Evolutionary conservation across 306 rosid species (phyloP).

Genomic region (Prunus mira): DNA sequence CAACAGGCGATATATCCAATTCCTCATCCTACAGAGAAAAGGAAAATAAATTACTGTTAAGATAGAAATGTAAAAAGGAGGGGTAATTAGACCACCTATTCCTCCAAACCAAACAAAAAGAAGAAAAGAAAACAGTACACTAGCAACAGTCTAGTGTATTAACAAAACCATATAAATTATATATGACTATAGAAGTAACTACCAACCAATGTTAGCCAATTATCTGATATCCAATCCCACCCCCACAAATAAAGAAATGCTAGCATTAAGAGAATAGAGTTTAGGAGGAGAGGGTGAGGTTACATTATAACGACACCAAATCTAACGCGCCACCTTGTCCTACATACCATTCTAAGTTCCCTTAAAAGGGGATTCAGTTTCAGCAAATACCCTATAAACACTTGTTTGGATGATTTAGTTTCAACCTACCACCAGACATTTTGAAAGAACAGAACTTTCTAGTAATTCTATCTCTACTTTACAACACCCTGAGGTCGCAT

Average conservation of each 20-base stretch:
- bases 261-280: not conserved
- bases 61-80: not conserved
- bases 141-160: not conserved
- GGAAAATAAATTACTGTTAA: not conserved
- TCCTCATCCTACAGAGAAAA: constrained; percentile 71
- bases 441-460: not conserved
- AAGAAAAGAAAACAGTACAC: not conserved
- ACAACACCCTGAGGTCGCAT: not conserved
- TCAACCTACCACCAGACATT: not conserved
- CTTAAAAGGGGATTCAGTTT: not conserved
- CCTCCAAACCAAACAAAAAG: not conserved
- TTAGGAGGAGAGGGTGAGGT: not conserved
- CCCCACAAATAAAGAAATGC: not conserved
- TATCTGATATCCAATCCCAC: not conserved
- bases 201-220: not conserved
- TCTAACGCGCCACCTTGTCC: not conserved
- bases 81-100: not conserved
- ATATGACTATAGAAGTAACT: not conserved
- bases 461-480: not conserved
- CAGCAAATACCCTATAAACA: not conserved
- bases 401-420: not conserved
- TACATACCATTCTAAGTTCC: not conserved
- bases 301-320: not conserved
- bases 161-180: not conserved
- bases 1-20: constrained; percentile 81